Percentiles rank a stretch among this genome's conserved stretches.
Evolutionary conservation across 192 early-diverging fungal genomes (phyloP).

Genomic region (Coemansia sp.): DNA sequence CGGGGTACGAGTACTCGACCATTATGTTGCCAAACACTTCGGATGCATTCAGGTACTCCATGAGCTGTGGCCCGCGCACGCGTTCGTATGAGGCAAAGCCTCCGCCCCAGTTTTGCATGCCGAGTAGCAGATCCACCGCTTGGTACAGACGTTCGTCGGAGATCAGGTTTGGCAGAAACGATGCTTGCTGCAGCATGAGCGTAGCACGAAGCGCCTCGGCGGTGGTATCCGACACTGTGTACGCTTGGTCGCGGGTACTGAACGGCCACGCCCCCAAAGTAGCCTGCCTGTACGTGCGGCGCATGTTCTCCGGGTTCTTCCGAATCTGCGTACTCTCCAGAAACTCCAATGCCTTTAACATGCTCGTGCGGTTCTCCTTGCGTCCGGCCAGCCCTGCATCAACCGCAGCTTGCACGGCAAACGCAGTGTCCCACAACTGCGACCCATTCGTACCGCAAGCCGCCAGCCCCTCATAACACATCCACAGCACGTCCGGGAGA

Average conservation of each 20-base stretch:
- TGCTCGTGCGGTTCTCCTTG: conserved; percentile 62
- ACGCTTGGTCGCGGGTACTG: conserved; percentile 87
- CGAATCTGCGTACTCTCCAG: conserved; percentile 86
- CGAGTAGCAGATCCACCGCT: conserved; percentile 85
- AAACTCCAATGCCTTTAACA: conserved; percentile 73
- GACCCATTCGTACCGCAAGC: conserved; percentile 96
- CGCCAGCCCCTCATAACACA: conserved; percentile 85
- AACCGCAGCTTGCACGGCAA: conserved; percentile 78
- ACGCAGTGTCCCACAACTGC: conserved; percentile 95
- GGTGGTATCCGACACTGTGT: conserved; percentile 94
- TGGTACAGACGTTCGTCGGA: conserved; percentile 71
- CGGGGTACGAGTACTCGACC: conserved; percentile 95
- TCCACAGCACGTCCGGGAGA: conserved; percentile 88
- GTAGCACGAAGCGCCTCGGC: conserved; percentile 86
- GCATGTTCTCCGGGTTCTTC: conserved; percentile 62
- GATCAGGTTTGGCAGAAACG: conserved; percentile 60
- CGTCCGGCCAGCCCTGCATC: conserved; percentile 76
- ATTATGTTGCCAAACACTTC: conserved; percentile 98
- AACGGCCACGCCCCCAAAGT: conserved; percentile 97
- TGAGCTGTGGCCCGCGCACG: conserved; percentile 69
- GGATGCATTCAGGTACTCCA: conserved; percentile 92
- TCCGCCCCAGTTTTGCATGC: conserved; percentile 88
- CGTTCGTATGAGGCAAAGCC: conserved; percentile 94
- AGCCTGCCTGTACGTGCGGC: conserved; percentile 73
- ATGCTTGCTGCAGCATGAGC: conserved; percentile 68